Evolutionary conservation across 805 yeast genomes (phyloP).

Genomic region (Spathaspora arborariae): DNA sequence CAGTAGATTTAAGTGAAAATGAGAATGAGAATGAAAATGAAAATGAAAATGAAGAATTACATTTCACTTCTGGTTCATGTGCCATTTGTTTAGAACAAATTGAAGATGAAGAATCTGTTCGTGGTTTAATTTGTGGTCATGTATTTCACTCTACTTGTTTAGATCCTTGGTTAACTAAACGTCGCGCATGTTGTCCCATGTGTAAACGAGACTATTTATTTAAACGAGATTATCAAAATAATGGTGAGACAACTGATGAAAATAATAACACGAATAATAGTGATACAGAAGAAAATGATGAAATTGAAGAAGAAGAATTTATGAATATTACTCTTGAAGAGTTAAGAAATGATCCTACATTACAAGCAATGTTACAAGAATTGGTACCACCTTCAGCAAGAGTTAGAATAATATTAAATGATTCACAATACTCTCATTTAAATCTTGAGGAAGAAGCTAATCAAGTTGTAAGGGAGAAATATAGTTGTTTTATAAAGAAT

Average conservation of each 20-base stretch:
- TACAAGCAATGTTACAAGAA: slow-evolving; percentile 35
- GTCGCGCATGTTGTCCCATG: slow-evolving; percentile 81
- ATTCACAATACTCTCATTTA: slow-evolving; percentile 26
- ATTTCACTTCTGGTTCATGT: slow-evolving; percentile 66
- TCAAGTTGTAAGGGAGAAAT: slow-evolving; percentile 31
- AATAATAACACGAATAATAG: slow-evolving; percentile 6
- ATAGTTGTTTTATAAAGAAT: slow-evolving; percentile 24
- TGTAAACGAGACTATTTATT: slow-evolving; percentile 63
- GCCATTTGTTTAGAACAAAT: slow-evolving; percentile 73
- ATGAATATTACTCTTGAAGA: slow-evolving; percentile 25
- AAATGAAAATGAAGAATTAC: slow-evolving; percentile 18
- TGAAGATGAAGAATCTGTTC: slow-evolving; percentile 58
- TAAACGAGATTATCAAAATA: slow-evolving; percentile 8
- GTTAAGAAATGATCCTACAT: slow-evolving; percentile 33
- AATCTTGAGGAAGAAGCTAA: slow-evolving; percentile 45
- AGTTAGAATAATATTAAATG: slow-evolving; percentile 38
- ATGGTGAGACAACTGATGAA: slow-evolving; percentile 8
- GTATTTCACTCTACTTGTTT: slow-evolving; percentile 77
- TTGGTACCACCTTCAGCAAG: slow-evolving; percentile 39
- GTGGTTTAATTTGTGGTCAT: slow-evolving; percentile 79
- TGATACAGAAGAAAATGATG: slow-evolving; percentile 14
- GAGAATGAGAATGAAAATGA: no score
- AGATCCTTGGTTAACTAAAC: slow-evolving; percentile 74
- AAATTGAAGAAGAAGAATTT: slow-evolving; percentile 13
- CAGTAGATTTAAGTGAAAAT: neutral